Percentiles rank a stretch among this genome's conserved stretches.
These are phyloP conservation scores for Paramecium bursaria DNA, from an alignment of 73 alveolate genomes.

Conservation along the genomic window DNA sequence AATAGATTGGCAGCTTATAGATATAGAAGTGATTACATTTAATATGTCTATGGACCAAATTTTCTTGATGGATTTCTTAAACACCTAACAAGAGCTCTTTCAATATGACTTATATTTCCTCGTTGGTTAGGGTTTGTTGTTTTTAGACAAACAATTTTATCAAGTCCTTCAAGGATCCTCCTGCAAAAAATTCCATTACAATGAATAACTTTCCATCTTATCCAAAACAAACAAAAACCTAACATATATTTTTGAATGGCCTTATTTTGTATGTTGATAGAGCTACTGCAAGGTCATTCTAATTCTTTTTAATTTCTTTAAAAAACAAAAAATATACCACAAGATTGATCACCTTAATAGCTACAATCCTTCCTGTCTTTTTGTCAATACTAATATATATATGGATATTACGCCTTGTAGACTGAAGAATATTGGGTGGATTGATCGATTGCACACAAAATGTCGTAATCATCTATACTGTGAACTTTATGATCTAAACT, in stretches of 20 bases:
- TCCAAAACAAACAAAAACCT: conserved; percentile 46
- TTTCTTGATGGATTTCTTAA: conserved; percentile 45
- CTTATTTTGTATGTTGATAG: conserved; percentile 1
- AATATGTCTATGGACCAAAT: conserved; percentile 43
- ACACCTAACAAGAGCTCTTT: conserved; percentile 43
- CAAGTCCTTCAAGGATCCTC: conserved; percentile 43
- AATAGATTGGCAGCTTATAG: conserved; percentile 54
- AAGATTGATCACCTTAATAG: conserved; percentile 56
- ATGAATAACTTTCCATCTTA: conserved; percentile 48
- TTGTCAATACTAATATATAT: conserved; percentile 1
- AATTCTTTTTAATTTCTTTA: too few relatives aligned
- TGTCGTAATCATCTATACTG: conserved; percentile 45
- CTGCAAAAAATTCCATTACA: conserved; percentile 60
- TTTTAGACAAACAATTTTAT: conserved; percentile 9
- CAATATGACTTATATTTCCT: conserved; percentile 29
- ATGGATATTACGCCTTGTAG: conserved; percentile 25
- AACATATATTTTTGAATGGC: conserved; percentile 37
- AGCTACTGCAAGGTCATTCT: conserved; percentile 24
- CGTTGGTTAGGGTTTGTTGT: neutral
- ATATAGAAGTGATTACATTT: conserved; percentile 21
- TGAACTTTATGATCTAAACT: conserved; percentile 51
- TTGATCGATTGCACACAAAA: conserved; percentile 23
- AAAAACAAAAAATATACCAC: too few relatives aligned
- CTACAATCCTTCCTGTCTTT: conserved; percentile 32
- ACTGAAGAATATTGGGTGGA: conserved; percentile 39